Evolutionary conservation across 2,329 filamentous ascomycete species (phyloP), one percentile per base, ranked within the genome.

Genomic region (Ophiosphaerella korrae): DNA sequence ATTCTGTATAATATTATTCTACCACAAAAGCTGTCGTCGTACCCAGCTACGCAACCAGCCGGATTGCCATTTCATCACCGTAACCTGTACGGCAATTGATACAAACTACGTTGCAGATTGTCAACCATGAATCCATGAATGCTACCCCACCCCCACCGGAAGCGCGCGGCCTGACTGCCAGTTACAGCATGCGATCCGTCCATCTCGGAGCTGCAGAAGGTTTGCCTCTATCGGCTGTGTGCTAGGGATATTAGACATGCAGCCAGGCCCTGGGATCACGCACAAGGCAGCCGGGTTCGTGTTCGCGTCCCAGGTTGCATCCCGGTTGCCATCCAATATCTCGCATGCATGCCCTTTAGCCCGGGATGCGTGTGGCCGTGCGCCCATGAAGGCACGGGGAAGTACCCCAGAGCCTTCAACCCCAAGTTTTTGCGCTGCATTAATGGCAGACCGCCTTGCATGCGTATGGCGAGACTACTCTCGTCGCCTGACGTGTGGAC

Each of bases 1-100:
- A 43, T 55, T 48, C 52, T 64, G 59, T 64, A 64, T 51, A 55
- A 58, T 58, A 59, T 43, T 38, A 41, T 50, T 34, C 21, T 46
- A 21, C 18, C 3, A 21, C 41, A 49, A 48, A 35, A 57, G 35
- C 46, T 43, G 39, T 21, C 40, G 34, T 33, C 34, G 43, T 34
- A 21, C 35, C 2, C 39, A 44, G 40, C 39, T 29, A 33, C 40
- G 34, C 39, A 43, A 31, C 18, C 46, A 49, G 14, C 41, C 33
- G 23, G 37, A 33, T 37, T 35, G 31, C n/a, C 32, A 32, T 23
- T 41, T 12, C 37, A 21, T 35, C 24, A 8, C 31, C 29, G 23
- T 29, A 33, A 42, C 21, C 34, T 39, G 36, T 35, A 40, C 46
- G 33, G 39, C 21, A 36, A 38, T 49, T 49, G 46, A 49, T 31